Evolutionary conservation across 2,329 filamentous ascomycete genomes (phyloP).

Genomic region (Fonsecaea nubica): DNA sequence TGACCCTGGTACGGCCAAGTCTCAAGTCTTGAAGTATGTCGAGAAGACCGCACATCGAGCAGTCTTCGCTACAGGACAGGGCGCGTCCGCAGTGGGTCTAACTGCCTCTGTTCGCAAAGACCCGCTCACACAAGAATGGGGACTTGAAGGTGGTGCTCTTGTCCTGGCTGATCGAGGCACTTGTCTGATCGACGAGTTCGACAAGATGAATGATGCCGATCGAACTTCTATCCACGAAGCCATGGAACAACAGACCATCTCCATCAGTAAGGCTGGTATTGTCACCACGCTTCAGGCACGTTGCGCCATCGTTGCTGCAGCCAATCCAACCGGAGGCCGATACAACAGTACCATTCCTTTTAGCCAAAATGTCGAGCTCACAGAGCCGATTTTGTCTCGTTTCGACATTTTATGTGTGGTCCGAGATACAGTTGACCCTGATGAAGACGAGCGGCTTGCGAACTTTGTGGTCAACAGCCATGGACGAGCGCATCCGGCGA

Average conservation of each 20-base stretch:
- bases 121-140: constrained; percentile 96
- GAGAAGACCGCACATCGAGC: constrained; percentile 97
- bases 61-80: constrained; percentile 96
- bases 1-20: constrained; percentile 97
- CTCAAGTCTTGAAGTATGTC: constrained; percentile 94
- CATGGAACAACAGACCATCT: constrained; percentile 99
- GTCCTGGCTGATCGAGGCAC: constrained; percentile 94
- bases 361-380: constrained; percentile 93
- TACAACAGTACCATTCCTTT: constrained; percentile 98
- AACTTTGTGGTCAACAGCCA: constrained; percentile 95
- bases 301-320: constrained; percentile 94
- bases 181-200: constrained; percentile 97
- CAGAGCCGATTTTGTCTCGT: constrained; percentile 95
- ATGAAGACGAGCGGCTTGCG: constrained; percentile 89
- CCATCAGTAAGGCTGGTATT: constrained; percentile 97
- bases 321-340: constrained; percentile 93
- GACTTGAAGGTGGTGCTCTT: constrained; percentile 90
- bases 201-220: constrained; percentile 99
- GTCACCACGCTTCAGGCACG: constrained; percentile 95
- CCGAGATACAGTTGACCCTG: constrained; percentile 89
- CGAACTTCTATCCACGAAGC: constrained; percentile 98
- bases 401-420: constrained; percentile 98
- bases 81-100: constrained; percentile 94
- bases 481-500: constrained; percentile 79
- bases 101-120: constrained; percentile 96